Percentiles rank a stretch among this genome's conserved stretches.
These are phyloP conservation scores for Penicillium steckii DNA, from an alignment of 495 filamentous ascomycete genomes.

Conservation along the genomic window DNA sequence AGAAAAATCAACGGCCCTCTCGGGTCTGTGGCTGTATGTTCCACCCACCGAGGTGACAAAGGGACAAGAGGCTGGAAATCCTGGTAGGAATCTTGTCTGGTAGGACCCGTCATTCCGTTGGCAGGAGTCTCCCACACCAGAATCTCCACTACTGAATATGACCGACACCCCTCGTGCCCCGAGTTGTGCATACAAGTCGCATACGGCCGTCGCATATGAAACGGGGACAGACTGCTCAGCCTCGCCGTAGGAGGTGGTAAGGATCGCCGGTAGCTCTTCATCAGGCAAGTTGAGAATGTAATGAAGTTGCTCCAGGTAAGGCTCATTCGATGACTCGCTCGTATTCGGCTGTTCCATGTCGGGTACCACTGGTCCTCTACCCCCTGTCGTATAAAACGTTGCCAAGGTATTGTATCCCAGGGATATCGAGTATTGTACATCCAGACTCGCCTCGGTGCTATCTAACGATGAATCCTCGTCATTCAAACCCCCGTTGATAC, in stretches of 20 bases:
- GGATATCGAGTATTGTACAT: constrained; percentile 66
- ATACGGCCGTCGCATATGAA: constrained; percentile 62
- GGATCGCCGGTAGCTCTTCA: constrained; percentile 64
- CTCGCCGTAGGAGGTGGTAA: constrained; percentile 69
- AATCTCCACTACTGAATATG: constrained; percentile 72
- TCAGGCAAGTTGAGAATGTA: constrained; percentile 63
- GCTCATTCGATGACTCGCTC: constrained; percentile 64
- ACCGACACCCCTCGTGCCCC: constrained; percentile 71
- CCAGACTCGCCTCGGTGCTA: constrained; percentile 65
- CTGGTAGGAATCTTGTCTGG: constrained; percentile 59
- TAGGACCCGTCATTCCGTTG: constrained; percentile 64
- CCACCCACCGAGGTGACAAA: constrained; percentile 79
- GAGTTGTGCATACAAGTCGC: constrained; percentile 70
- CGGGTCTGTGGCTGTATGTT: constrained; percentile 52
- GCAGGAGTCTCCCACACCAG: constrained; percentile 59
- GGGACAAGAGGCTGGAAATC: constrained; percentile 77
- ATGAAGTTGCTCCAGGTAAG: constrained; percentile 77
- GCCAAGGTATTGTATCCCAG: constrained; percentile 58
- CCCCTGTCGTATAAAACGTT: constrained; percentile 66
- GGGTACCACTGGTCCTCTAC: constrained; percentile 56
- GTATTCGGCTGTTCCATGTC: constrained; percentile 44
- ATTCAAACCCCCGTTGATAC: constrained; percentile 59
- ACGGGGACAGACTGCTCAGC: constrained; percentile 50
- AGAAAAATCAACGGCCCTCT: constrained; percentile 56
- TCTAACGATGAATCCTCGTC: constrained; percentile 36